Percentiles rank a stretch among this genome's conserved stretches.
Evolutionary conservation across 257 asterid genomes (phyloP).

Genomic region (Henckelia pumila): DNA sequence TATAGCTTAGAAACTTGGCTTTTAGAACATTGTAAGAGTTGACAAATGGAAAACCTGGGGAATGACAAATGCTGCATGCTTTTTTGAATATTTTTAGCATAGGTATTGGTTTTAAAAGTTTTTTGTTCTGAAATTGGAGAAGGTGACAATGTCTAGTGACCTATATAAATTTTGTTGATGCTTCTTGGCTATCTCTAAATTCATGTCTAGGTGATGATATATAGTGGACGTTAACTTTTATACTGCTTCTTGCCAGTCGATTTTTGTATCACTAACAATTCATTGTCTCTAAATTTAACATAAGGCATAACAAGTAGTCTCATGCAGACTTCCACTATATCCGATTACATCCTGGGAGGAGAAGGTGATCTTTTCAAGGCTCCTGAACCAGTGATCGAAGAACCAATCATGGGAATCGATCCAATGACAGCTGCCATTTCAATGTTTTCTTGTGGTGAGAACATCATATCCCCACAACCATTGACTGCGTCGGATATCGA

Average conservation of each 20-base stretch:
- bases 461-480: constrained; percentile 56
- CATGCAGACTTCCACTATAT: constrained; percentile 36
- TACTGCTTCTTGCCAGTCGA: neutral
- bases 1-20: neutral
- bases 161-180: constrained; percentile 20
- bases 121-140: constrained; percentile 13
- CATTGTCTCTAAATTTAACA: constrained; percentile 21
- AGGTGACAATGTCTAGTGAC: constrained; percentile 31
- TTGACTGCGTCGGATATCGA: constrained; percentile 64
- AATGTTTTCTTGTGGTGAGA: constrained; percentile 85
- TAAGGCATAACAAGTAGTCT: constrained; percentile 43
- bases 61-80: neutral
- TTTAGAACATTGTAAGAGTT: neutral
- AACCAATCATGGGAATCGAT: constrained; percentile 62
- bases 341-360: constrained; percentile 79
- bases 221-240: neutral
- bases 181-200: constrained; percentile 24
- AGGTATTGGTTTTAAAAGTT: constrained; percentile 19
- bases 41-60: neutral
- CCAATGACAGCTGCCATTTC: constrained; percentile 78
- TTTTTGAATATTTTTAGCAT: constrained; percentile 18
- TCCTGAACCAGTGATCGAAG: constrained; percentile 66
- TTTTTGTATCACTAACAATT: neutral
- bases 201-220: neutral
- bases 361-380: constrained; percentile 90